Percentiles rank a stretch among this genome's conserved stretches.
These are phyloP conservation scores for Plenodomus lindquistii DNA, from an alignment of 2,329 filamentous ascomycete genomes.

Conservation along the genomic window DNA sequence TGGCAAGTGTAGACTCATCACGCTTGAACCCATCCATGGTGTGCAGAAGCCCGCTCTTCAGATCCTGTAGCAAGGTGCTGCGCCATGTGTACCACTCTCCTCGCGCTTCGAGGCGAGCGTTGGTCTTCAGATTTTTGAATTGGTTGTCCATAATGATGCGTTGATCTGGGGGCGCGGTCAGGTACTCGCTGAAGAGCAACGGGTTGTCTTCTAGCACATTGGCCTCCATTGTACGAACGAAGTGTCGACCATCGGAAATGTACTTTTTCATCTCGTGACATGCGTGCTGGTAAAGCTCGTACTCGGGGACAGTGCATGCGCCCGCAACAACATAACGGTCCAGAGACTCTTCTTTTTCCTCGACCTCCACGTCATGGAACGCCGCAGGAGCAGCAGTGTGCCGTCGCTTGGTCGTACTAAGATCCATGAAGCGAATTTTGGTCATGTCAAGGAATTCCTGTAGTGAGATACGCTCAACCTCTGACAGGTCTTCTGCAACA, in stretches of 20 bases:
- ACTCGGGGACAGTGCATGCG: conserved; percentile 87
- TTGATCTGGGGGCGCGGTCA: conserved; percentile 80
- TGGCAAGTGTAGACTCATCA: conserved; percentile 69
- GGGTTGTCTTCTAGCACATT: conserved; percentile 91
- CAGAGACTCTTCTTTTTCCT: conserved; percentile 58
- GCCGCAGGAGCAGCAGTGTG: conserved; percentile 66
- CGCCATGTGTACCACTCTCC: conserved; percentile 99
- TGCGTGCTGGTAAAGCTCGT: conserved; percentile 93
- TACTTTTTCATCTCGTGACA: conserved; percentile 96
- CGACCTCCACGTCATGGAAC: conserved; percentile 42
- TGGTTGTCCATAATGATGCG: conserved; percentile 91
- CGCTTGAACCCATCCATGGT: conserved; percentile 76
- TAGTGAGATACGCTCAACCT: conserved; percentile 71
- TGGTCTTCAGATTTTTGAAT: conserved; percentile 95
- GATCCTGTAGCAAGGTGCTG: conserved; percentile 79
- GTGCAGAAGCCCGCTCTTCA: conserved; percentile 77
- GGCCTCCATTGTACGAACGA: conserved; percentile 87
- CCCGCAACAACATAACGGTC: conserved; percentile 85
- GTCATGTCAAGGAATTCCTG: conserved; percentile 95
- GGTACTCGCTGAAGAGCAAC: conserved; percentile 87
- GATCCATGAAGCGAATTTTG: conserved; percentile 96
- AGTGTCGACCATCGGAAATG: conserved; percentile 87
- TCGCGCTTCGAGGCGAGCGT: conserved; percentile 87
- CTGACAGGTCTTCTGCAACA: conserved; percentile 26
- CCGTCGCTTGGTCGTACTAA: conserved; percentile 92